Evolutionary conservation across 306 rosid genomes (phyloP).

Genomic region (Inga oerstediana): DNA sequence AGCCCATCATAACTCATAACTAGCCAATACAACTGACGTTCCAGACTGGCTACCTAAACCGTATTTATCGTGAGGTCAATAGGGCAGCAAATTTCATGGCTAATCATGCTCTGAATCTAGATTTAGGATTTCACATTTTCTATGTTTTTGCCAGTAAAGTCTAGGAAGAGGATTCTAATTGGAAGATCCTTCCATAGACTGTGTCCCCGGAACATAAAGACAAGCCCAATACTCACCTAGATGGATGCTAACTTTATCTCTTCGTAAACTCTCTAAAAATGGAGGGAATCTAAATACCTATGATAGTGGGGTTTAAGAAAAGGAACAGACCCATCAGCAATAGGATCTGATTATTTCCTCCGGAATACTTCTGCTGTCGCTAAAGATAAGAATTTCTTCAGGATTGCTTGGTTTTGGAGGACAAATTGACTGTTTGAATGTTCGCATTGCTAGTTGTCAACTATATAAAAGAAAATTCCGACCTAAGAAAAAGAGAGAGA

Average conservation of each 20-base stretch:
- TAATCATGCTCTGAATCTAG: background rate
- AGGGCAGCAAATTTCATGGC: background rate
- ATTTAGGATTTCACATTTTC: background rate
- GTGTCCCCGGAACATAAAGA: background rate
- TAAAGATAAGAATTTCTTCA: background rate
- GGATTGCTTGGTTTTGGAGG: background rate
- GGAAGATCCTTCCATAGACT: background rate
- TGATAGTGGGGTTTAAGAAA: background rate
- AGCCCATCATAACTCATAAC: background rate
- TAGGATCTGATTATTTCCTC: background rate
- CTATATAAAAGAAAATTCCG: background rate
- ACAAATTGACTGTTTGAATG: conserved; percentile 13
- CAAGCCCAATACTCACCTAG: background rate
- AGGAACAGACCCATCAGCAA: background rate
- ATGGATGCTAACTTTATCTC: background rate
- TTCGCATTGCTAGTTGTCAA: background rate
- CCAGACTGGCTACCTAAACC: background rate
- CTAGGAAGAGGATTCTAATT: background rate
- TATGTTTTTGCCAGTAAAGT: no score
- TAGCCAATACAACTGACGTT: background rate
- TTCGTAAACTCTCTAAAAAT: background rate
- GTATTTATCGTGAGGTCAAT: background rate
- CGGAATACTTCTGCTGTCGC: background rate
- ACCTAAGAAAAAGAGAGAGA: background rate
- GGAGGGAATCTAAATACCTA: background rate